A percentile compares a stretch with the other conserved stretches of the same genome.
Evolutionary conservation across 2,329 filamentous ascomycete species (phyloP).

Genomic region (Calycina herbarum): DNA sequence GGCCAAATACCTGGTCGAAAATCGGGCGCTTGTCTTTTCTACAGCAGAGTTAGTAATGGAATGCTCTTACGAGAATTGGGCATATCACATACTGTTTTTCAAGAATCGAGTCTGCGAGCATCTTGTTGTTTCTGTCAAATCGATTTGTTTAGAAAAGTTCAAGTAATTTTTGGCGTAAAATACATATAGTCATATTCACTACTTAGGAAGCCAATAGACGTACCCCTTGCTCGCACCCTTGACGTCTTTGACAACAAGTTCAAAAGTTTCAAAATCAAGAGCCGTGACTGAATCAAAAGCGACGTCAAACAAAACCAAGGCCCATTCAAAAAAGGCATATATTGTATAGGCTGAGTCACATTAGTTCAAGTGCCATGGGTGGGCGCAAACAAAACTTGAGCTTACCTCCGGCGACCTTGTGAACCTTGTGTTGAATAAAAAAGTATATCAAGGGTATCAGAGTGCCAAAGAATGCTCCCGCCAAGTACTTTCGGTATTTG

Average conservation of each 20-base stretch:
- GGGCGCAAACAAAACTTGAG: slow-evolving; percentile 11
- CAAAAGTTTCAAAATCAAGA: slow-evolving; percentile 85
- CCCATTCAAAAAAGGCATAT: slow-evolving; percentile 98
- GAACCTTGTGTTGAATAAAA: slow-evolving; percentile 98
- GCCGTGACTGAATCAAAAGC: slow-evolving; percentile 94
- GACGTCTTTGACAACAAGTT: slow-evolving; percentile 83
- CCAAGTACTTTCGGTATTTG: slow-evolving; percentile 85
- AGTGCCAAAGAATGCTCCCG: slow-evolving; percentile 83
- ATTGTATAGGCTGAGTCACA: slow-evolving; percentile 79
- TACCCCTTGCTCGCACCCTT: slow-evolving; percentile 97
- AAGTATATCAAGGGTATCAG: slow-evolving; percentile 91
- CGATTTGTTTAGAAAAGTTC: slow-evolving; percentile 37
- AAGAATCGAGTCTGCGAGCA: slow-evolving; percentile 49
- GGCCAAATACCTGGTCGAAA: slow-evolving; percentile 65
- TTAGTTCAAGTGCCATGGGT: slow-evolving; percentile 19
- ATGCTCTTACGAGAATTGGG: slow-evolving; percentile 19
- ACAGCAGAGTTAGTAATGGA: slow-evolving; percentile 33
- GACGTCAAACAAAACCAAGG: slow-evolving; percentile 90
- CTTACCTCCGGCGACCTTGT: slow-evolving; percentile 88
- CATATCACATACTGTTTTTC: slow-evolving; percentile 71
- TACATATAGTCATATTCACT: slow-evolving; percentile 56
- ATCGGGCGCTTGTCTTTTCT: slow-evolving; percentile 68
- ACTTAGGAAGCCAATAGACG: slow-evolving; percentile 92
- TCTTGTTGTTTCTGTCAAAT: slow-evolving; percentile 42
- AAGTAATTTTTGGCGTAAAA: slow-evolving; percentile 28